Evolutionary conservation across 2,329 filamentous ascomycete species (phyloP).

Genomic region (Epichloe gansuensis): DNA sequence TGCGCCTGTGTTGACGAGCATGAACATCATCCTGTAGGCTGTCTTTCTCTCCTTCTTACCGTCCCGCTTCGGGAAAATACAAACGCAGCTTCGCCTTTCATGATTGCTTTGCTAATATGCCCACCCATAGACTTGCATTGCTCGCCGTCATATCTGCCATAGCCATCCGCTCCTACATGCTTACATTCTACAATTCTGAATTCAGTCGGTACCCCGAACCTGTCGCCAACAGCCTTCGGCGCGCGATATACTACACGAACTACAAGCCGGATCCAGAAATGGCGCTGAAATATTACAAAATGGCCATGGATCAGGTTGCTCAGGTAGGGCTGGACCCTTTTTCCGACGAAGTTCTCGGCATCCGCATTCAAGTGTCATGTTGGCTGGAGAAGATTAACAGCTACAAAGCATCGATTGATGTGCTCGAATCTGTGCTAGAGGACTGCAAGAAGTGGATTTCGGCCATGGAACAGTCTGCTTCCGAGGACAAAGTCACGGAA

Average conservation of each 20-base stretch:
- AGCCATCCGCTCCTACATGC: conserved; percentile 33
- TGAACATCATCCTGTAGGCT: conserved; percentile 21
- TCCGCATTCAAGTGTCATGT: conserved; percentile 69
- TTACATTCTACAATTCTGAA: conserved; percentile 42
- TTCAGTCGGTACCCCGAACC: conserved; percentile 53
- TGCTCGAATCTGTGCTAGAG: conserved; percentile 62
- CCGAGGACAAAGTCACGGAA: conserved; percentile 33
- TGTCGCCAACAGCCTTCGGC: conserved; percentile 66
- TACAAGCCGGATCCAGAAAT: conserved; percentile 60
- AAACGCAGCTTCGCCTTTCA: not conserved
- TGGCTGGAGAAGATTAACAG: conserved; percentile 70
- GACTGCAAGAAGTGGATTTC: conserved; percentile 56
- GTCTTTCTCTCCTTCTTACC: not conserved
- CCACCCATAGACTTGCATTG: conserved; percentile 16
- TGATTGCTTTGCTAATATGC: not conserved
- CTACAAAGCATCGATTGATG: conserved; percentile 57
- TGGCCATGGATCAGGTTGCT: conserved; percentile 61
- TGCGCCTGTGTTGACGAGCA: conserved; percentile 17
- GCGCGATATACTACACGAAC: conserved; percentile 79
- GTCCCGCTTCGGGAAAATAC: not conserved
- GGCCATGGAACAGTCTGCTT: conserved; percentile 37
- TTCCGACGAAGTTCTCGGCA: conserved; percentile 80
- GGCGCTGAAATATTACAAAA: conserved; percentile 73
- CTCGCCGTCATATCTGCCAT: conserved; percentile 19
- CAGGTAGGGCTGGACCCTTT: conserved; percentile 74